These are phyloP conservation scores for Coemansia sp. DNA, from an alignment of 192 early-diverging fungal species.

Conservation along the genomic window DNA sequence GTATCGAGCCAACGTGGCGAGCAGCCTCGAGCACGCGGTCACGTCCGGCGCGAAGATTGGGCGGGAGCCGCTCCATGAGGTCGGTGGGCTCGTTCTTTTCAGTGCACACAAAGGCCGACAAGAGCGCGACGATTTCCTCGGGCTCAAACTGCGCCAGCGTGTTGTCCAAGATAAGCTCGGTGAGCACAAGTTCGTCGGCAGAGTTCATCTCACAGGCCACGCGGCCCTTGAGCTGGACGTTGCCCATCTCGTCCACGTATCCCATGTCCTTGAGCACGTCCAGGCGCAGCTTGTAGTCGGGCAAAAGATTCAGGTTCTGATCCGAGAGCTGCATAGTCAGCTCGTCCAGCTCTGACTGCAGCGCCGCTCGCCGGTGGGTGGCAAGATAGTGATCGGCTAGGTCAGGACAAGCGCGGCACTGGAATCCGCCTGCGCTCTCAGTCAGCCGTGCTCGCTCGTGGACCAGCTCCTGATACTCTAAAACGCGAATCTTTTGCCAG, in stretches of 20 bases:
- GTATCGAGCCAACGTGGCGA: slow-evolving; percentile 69
- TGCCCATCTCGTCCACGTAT: slow-evolving; percentile 82
- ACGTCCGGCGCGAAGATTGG: slow-evolving; percentile 46
- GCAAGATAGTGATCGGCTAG: slow-evolving; percentile 57
- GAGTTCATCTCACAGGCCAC: slow-evolving; percentile 98
- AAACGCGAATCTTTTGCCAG: slow-evolving; percentile 82
- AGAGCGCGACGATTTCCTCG: slow-evolving; percentile 89
- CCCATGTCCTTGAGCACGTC: slow-evolving; percentile 80
- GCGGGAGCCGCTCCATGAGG: slow-evolving; percentile 37
- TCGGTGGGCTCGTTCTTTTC: slow-evolving; percentile 70
- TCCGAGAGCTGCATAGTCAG: slow-evolving; percentile 82
- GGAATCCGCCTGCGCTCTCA: slow-evolving; percentile 27
- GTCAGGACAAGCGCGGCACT: slow-evolving; percentile 50
- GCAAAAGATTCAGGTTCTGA: slow-evolving; percentile 89
- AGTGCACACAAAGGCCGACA: slow-evolving; percentile 95
- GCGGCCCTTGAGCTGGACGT: slow-evolving; percentile 93
- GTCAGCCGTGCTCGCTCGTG: slow-evolving; percentile 64
- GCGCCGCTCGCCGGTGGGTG: slow-evolving; percentile 61
- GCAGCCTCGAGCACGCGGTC: slow-evolving; percentile 73
- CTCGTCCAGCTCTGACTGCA: slow-evolving; percentile 73
- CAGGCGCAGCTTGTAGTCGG: slow-evolving; percentile 89
- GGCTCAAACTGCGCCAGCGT: slow-evolving; percentile 86
- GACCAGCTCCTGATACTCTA: slow-evolving; percentile 83
- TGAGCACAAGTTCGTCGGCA: slow-evolving; percentile 91
- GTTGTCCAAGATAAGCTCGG: slow-evolving; percentile 94